phyloP scores from a whole-genome alignment of 2,329 filamentous ascomycete genomes.

The Cladorrhinum sp. region DNA sequence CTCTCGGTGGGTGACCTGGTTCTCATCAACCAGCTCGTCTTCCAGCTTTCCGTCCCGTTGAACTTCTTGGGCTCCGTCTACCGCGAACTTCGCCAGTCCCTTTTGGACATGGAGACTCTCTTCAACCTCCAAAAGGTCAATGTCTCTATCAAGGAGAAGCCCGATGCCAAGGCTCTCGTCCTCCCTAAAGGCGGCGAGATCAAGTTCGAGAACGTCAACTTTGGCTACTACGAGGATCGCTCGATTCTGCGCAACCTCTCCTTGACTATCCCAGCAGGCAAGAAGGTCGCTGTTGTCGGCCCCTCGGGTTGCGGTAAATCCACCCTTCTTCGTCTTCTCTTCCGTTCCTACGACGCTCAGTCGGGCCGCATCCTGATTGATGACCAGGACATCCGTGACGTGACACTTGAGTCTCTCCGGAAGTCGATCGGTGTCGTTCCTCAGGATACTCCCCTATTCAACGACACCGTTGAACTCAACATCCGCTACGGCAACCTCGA shows the following conservation, averaged over 20 bases:
- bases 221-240: slow-evolving; percentile 83
- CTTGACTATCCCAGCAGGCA: slow-evolving; percentile 88
- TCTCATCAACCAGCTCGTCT: slow-evolving; percentile 98
- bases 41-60: slow-evolving; percentile 92
- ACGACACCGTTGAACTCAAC: slow-evolving; percentile 93
- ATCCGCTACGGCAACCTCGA: slow-evolving; percentile 86
- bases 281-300: slow-evolving; percentile 94
- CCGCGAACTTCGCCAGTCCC: slow-evolving; percentile 86
- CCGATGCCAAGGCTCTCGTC: slow-evolving; percentile 68
- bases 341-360: slow-evolving; percentile 91
- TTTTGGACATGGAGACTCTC: slow-evolving; percentile 97
- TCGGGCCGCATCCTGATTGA: slow-evolving; percentile 84
- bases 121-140: slow-evolving; percentile 98
- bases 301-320: slow-evolving; percentile 96
- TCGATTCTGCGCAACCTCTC: slow-evolving; percentile 82
- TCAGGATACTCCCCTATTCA: slow-evolving; percentile 95
- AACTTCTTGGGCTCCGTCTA: slow-evolving; percentile 99
- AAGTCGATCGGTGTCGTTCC: slow-evolving; percentile 90
- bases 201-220: slow-evolving; percentile 89
- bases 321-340: slow-evolving; percentile 83
- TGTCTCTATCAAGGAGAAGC: slow-evolving; percentile 74
- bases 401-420: slow-evolving; percentile 78
- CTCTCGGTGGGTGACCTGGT: slow-evolving; percentile 94
- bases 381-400: slow-evolving; percentile 83
- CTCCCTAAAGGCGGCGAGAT: slow-evolving; percentile 82